These are phyloP conservation scores for Didymella lethalis DNA, from an alignment of 2,329 filamentous ascomycete species.

Conservation along the genomic window DNA sequence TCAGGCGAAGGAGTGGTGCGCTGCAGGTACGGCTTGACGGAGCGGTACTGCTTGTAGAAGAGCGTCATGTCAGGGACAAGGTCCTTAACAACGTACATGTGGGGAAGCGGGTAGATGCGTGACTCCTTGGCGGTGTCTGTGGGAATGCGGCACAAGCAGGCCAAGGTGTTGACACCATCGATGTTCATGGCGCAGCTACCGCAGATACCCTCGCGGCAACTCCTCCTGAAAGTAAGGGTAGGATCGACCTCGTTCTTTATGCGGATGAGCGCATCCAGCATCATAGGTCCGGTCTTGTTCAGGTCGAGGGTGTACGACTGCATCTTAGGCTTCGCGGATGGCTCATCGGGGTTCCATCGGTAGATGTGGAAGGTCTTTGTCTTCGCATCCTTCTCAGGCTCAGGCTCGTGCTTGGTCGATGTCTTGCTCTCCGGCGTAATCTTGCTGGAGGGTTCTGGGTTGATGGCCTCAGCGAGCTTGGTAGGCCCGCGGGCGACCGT, in stretches of 20 bases:
- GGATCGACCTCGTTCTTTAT: slow-evolving; percentile 99
- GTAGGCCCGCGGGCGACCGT: slow-evolving; percentile 44
- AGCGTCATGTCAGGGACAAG: slow-evolving; percentile 96
- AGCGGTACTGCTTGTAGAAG: slow-evolving; percentile 99
- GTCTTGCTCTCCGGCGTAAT: slow-evolving; percentile 61
- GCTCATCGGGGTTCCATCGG: slow-evolving; percentile 96
- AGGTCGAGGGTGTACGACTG: slow-evolving; percentile 93
- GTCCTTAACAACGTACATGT: slow-evolving; percentile 99
- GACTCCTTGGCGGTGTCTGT: slow-evolving; percentile 80
- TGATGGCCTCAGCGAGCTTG: slow-evolving; percentile 42
- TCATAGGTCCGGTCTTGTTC: slow-evolving; percentile 99
- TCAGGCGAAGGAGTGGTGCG: slow-evolving; percentile 83
- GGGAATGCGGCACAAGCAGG: slow-evolving; percentile 96
- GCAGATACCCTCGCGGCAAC: slow-evolving; percentile 97
- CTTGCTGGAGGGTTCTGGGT: slow-evolving; percentile 36
- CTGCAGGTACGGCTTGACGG: slow-evolving; percentile 98
- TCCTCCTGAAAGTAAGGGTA: slow-evolving; percentile 93
- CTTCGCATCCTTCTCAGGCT: slow-evolving; percentile 63
- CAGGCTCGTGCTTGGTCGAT: slow-evolving; percentile 68
- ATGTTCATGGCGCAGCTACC: slow-evolving; percentile 99
- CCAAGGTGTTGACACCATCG: slow-evolving; percentile 96
- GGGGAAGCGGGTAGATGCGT: slow-evolving; percentile 96
- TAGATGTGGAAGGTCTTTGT: slow-evolving; percentile 99
- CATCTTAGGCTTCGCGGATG: slow-evolving; percentile 92
- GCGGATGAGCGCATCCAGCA: slow-evolving; percentile 92